Conservation (phyloP, 2,329 filamentous ascomycete genomes). For the Tothia fuscella region DNA sequence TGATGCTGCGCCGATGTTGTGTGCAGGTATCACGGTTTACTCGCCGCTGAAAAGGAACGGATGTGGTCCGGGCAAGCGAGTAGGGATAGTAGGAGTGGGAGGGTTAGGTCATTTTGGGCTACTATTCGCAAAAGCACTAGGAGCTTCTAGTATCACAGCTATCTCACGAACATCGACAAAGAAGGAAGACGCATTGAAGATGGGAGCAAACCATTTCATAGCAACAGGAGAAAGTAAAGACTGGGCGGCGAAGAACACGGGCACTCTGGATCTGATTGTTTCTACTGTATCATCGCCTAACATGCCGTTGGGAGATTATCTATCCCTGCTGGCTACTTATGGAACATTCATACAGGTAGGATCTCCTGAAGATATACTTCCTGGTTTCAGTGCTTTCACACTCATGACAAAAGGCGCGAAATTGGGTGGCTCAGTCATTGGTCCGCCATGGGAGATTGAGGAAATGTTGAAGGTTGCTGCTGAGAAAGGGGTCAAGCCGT, state of each 20-base stretch:
- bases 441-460: slow-evolving; percentile 43
- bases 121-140: slow-evolving; percentile 56
- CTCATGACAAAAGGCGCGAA: slow-evolving; percentile 42
- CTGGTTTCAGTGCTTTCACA: slow-evolving; percentile 39
- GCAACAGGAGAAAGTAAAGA: slow-evolving; percentile 40
- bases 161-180: slow-evolving; percentile 47
- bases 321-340: slow-evolving; percentile 42
- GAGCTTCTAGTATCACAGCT: slow-evolving; percentile 51
- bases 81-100: slow-evolving; percentile 58
- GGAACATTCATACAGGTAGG: slow-evolving; percentile 53
- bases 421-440: slow-evolving; percentile 35
- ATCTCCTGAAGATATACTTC: slow-evolving; percentile 42
- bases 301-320: slow-evolving; percentile 48
- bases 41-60: slow-evolving; percentile 55
- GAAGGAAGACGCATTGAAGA: slow-evolving; percentile 43
- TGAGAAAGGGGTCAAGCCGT: slow-evolving; percentile 45
- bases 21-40: slow-evolving; percentile 65
- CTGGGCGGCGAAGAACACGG: slow-evolving; percentile 41
- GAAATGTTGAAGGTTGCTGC: slow-evolving; percentile 51
- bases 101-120: slow-evolving; percentile 64
- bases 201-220: slow-evolving; percentile 46
- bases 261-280: slow-evolving; percentile 42
- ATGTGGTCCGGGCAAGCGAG: slow-evolving; percentile 53
- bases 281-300: slow-evolving; percentile 39
- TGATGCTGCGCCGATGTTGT: slow-evolving; percentile 58